Evolutionary conservation across 306 rosid genomes (phyloP), one percentile per base, ranked within the genome.

Genomic region (Vachellia pachyceras): DNA sequence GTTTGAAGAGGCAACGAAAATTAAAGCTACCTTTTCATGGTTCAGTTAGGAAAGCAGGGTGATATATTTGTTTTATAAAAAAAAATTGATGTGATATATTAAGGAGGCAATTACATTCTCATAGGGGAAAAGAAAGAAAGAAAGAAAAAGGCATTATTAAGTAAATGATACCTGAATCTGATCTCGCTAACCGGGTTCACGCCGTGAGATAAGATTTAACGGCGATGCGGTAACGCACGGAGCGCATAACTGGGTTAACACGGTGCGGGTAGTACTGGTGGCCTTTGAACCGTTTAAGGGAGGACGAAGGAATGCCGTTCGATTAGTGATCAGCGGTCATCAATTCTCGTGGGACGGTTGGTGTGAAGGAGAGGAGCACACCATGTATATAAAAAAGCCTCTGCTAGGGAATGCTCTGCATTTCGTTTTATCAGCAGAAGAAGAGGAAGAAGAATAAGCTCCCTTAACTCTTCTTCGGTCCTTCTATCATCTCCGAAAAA

Each of bases 351-450:
- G 33, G 64, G 85, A 81, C 91, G 87, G 84, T 87, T 73, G 75
- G 85, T 72, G 75, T 74, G 72, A 84, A 78, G 90, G 88, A 84
- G 89, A 72, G 85, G 42, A 74, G 77, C 68, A 86, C 69, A 84
- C 82, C 85, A 35, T 84, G 76, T 85, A 87, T 89, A 89, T 77
- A 88, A 77, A 41, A 58, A 61, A 77, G 71, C 82, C 86, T 84
- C 87, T 42, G 40, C 84, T 78, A 84, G 74, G 73, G 66, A 41
- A 84, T 29, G 69, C 89, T 83, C 54, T 84, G 89, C 85, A 84
- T 87, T 87, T 90, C 90, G 90, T 89, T 90, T 74, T 86, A 87
- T 79, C 75, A 77, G 77, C n/a, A 54, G 61, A 57, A 72, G 73
- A 20, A 20, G 61, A 50, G 72, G 77, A n/a, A 8, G 63, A 57